Base-by-base conservation (phyloP, 345 rosid species). In the Diplotaxis tenuifolia region DNA sequence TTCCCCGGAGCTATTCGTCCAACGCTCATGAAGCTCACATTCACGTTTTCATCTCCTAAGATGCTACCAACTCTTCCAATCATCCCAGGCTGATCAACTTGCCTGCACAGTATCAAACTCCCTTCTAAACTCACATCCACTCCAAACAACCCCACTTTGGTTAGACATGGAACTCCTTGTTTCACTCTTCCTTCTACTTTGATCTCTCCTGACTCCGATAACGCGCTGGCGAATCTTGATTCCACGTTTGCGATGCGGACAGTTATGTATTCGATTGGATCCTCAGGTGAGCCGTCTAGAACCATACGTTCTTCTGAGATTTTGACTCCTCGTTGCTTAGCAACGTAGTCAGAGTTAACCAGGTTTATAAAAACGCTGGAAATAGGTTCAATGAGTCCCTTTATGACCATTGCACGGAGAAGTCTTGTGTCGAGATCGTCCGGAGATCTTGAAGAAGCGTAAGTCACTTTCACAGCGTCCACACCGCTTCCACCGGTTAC, bases 101-200 rank as follows among this genome's bases (percentile, higher is more conserved):
- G 96, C 64, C 85, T 74, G 78, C 88, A 87, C 2, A 89, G 85
- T 25, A 90, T 78, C 32, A 90, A 65, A 80, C 85, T 82, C 59
- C 97, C 94, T 83, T 91, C 92, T 73, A 91, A 64, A 84, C 89
- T 91, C 74, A 88, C 92, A 71, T 88, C 90, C n/a, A 91, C 92
- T 19, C 72, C 75, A 9, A 86, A 87, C 1, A 92, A 80, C 27
- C 97, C 97, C 9, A 87, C 85, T 74, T 73, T 84, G 6, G 88
- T 84, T 61, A 88, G 73, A 55, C 77, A 86, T 21, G 94, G 92
- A 29, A 81, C 81, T 10, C 89, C 92, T 29, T 86, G 90, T 74
- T 88, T 91, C 72, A 86, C 89, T 73, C 77, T 81, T 4, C 94
- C 97, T 72, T 87, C 92, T 16, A 88, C 83, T 27, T 65, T 79